Percentiles rank a stretch among this genome's conserved stretches.
Conservation (phyloP, 2,329 filamentous ascomycete genomes). For the Sporothrix sp. region DNA sequence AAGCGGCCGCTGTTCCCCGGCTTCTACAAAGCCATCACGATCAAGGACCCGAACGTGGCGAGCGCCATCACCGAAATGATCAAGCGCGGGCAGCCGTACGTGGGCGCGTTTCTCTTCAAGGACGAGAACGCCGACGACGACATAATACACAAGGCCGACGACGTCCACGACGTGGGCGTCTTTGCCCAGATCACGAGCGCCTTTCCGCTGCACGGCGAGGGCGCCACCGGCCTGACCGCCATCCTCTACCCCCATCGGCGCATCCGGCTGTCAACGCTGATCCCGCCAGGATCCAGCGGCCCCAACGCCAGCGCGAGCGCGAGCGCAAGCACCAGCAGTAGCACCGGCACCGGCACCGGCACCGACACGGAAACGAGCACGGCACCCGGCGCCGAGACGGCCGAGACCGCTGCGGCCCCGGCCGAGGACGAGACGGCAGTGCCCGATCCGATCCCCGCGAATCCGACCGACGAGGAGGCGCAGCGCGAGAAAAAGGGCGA, state of each 20-base stretch:
- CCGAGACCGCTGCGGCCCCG: constrained; percentile 30
- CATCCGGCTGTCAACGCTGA: constrained; percentile 77
- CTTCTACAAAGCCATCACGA: constrained; percentile 98
- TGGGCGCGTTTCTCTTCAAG: constrained; percentile 94
- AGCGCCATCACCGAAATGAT: constrained; percentile 93
- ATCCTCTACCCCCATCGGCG: constrained; percentile 93
- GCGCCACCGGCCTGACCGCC: constrained; percentile 74
- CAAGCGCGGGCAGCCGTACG: constrained; percentile 92
- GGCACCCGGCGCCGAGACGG: constrained; percentile 29
- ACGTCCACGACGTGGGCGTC: constrained; percentile 92
- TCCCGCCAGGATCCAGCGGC: constrained; percentile 52
- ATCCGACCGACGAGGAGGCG: constrained; percentile 41
- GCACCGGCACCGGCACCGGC: not conserved
- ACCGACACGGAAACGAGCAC: not conserved
- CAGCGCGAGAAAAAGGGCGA: constrained; percentile 70
- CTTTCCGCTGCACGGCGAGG: constrained; percentile 81
- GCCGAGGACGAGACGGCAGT: constrained; percentile 29
- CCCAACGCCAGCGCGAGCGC: not conserved
- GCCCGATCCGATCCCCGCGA: constrained; percentile 51
- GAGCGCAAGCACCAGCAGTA: not conserved
- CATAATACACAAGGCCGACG: constrained; percentile 77
- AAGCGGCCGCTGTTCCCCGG: constrained; percentile 91
- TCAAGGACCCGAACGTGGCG: constrained; percentile 84
- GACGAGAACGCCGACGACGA: constrained; percentile 92
- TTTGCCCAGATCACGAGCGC: constrained; percentile 97